Percentiles rank a stretch among this genome's conserved stretches.
phyloP scores from a whole-genome alignment of 129 eudicot genomes.

The Escallonia herrerae region DNA sequence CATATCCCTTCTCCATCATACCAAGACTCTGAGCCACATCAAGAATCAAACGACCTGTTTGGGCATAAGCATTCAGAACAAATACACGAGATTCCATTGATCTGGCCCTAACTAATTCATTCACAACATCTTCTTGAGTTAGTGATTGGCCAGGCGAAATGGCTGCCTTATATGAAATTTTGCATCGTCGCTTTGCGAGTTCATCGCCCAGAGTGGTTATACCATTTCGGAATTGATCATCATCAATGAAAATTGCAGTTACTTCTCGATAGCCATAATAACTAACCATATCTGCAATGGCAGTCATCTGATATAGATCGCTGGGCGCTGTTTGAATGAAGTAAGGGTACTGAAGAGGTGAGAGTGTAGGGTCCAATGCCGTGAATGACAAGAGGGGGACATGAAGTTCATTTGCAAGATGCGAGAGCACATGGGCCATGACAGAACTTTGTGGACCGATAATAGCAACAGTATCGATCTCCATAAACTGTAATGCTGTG shows the following conservation, averaged over 20 bases:
- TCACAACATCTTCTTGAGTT: conserved; percentile 21
- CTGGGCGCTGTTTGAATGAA: conserved; percentile 82
- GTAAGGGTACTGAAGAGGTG: conserved; percentile 83
- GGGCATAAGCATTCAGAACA: conserved; percentile 44
- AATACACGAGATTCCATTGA: conserved; percentile 77
- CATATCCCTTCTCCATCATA: conserved; percentile 70
- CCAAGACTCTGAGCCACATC: conserved; percentile 55
- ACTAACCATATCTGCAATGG: conserved; percentile 65
- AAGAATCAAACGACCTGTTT: conserved; percentile 41
- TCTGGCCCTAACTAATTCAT: conserved; percentile 36
- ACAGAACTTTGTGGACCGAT: conserved; percentile 81
- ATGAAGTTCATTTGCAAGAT: conserved; percentile 78
- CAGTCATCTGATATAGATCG: conserved; percentile 76
- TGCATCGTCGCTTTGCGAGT: conserved; percentile 47
- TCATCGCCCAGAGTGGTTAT: conserved; percentile 49
- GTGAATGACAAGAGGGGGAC: conserved; percentile 90
- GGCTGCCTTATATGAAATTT: conserved; percentile 60
- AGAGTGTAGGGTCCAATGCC: conserved; percentile 78
- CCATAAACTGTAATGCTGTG: conserved; percentile 74
- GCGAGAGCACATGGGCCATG: conserved; percentile 79
- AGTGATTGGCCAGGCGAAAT: conserved; percentile 44
- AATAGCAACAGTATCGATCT: conserved; percentile 58
- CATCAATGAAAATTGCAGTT: conserved; percentile 54
- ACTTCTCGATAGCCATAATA: conserved; percentile 60
- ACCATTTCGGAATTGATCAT: conserved; percentile 63